Evolutionary conservation across 164 flowering plant genomes (phyloP), one percentile per base, ranked within the genome.

Genomic region (Piper betle): DNA sequence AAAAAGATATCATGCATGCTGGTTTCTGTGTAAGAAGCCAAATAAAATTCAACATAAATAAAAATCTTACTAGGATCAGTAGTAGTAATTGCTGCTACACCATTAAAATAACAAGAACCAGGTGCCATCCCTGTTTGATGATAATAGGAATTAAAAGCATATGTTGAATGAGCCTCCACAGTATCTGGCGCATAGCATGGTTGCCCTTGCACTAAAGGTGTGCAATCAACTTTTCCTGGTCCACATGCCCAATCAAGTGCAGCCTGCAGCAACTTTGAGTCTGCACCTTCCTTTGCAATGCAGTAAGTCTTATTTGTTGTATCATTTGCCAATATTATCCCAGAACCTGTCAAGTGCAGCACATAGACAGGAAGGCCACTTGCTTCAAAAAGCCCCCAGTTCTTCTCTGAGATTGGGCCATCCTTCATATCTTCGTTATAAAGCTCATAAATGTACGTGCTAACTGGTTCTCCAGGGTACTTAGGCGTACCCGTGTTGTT

Each of bases 241-340:
- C 97, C 97, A 76, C 97, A 91, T 15, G 97, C 96, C 96, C 97
- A 91, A 71, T 88, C 96, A 42, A 86, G 62, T 0, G 84, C 97
- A 1, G 96, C 96, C 75, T 88, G 97, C 58, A 86, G 66, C 92
- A 86, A 74, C 80, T 88, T 91, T 5, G 52, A 59, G 62, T 91
- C 96, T 20, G 86, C 79, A 58, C 82, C 82, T 17, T 75, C 81
- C 73, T 66, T 83, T 0, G 90, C 85, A 18, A 79, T 75, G 69
- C 97, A 91, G 39, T 71, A 88, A 0, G 96, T 85, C 60, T 84
- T 84, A 64, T 86, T 83, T 19, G 97, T 85, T 0, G 96, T 86
- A 70, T 86, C 96, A 75, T 88, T 91, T 4, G 94, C 84, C 69
- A 88, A 72, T 15, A 91, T 80, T 15, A 80, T 74, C 46, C 96